Evolutionary conservation across 179 eudicot species (phyloP).

Genomic region (Beta corolliflora): DNA sequence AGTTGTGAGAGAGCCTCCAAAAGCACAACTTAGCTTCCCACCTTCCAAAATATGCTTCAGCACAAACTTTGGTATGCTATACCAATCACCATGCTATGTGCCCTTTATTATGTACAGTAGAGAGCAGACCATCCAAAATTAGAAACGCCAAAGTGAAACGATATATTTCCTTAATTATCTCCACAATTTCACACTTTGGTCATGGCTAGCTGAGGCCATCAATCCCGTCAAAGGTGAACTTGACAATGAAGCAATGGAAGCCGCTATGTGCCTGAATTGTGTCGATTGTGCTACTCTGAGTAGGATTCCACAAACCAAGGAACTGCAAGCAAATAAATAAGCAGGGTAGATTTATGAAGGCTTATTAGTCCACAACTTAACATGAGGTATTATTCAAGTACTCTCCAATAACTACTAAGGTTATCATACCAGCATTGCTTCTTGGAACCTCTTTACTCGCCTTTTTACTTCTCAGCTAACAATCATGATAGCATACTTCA

Average conservation of each 20-base stretch:
- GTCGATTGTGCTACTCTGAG: slow-evolving; percentile 16
- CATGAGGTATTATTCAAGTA: neutral
- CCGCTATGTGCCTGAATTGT: slow-evolving; percentile 24
- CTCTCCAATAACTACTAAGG: too few species aligned
- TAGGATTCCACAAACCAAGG: slow-evolving; percentile 31
- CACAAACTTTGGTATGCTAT: neutral
- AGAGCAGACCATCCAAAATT: neutral
- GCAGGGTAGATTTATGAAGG: neutral
- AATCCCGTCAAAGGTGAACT: slow-evolving; percentile 20
- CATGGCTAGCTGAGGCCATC: slow-evolving; percentile 35
- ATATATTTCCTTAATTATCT: neutral
- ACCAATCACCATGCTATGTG: neutral
- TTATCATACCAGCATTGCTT: too few species aligned
- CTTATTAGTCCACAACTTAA: neutral
- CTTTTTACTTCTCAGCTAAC: neutral
- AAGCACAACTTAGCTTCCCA: slow-evolving; percentile 7
- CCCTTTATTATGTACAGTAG: slow-evolving; percentile 13
- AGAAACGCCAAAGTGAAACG: neutral
- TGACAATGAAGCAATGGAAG: slow-evolving; percentile 23
- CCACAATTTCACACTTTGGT: slow-evolving; percentile 30
- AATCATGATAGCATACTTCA: neutral
- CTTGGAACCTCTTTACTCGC: too few species aligned
- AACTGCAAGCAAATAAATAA: slow-evolving; percentile 7
- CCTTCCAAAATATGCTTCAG: neutral
- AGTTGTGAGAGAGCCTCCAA: slow-evolving; percentile 9